These are phyloP conservation scores for Phytophthora sp. DNA, from an alignment of 352 stramenopile genomes.

Conservation along the genomic window DNA sequence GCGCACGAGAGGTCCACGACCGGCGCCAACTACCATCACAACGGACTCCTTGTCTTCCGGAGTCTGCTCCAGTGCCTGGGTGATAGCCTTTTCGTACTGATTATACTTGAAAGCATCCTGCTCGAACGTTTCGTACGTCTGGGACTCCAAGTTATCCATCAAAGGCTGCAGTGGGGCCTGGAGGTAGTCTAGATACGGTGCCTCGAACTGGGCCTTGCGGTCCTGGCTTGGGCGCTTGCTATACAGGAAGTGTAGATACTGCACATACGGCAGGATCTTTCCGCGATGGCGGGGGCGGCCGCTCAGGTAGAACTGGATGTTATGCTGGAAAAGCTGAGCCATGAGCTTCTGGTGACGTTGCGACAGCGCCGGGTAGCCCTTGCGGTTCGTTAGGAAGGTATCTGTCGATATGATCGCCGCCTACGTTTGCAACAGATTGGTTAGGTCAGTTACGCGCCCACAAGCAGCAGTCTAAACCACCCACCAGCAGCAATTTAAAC, in stretches of 20 bases:
- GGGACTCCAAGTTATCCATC: constrained; percentile 98
- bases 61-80: constrained; percentile 69
- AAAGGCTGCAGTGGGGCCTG: constrained; percentile 97
- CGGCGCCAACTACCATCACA: constrained; percentile 93
- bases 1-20: constrained; percentile 95
- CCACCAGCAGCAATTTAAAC: neutral
- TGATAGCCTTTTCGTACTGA: constrained; percentile 96
- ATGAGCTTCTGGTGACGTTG: constrained; percentile 91
- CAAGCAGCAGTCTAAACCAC: neutral
- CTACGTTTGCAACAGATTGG: constrained; percentile 33
- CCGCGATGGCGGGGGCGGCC: constrained; percentile 75
- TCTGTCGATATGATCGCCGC: constrained; percentile 89
- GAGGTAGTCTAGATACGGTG: constrained; percentile 96
- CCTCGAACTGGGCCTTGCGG: constrained; percentile 91
- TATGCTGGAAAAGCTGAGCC: constrained; percentile 76
- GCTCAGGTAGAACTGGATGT: constrained; percentile 88
- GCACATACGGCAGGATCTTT: constrained; percentile 85
- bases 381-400: constrained; percentile 96
- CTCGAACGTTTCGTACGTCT: constrained; percentile 99
- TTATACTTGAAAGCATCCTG: constrained; percentile 98
- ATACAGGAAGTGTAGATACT: constrained; percentile 96
- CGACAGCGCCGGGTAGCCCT: constrained; percentile 95
- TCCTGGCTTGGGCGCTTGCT: constrained; percentile 60
- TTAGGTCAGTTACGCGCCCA: neutral
- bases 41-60: constrained; percentile 73